Evolutionary conservation across 1,284 basidiomycete genomes (phyloP), one percentile per base, ranked within the genome.

Genomic region (Apiotrichum porosum): DNA sequence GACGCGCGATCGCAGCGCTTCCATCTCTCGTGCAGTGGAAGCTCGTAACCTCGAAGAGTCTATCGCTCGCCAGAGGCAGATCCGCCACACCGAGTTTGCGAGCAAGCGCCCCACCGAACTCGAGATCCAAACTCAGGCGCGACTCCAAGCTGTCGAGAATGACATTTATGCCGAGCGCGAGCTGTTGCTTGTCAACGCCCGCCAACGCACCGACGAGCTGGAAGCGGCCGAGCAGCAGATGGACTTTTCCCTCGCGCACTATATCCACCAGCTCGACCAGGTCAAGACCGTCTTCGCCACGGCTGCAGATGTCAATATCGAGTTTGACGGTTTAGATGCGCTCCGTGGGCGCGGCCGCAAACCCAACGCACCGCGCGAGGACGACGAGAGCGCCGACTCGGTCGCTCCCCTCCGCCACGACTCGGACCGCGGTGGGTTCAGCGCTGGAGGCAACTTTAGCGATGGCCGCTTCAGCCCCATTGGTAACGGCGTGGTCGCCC

Each of bases 251-350:
- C 51, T 71, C 21, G 21, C 48, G 8, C 63, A 65, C 37, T 68
- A 58, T 43, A 28, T 65, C 3, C 31, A 33, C 1, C 62, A 67
- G 43, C 53, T 67, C 15, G 67, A 63, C 38, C 62, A 61, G 19
- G 38, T 65, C 3, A n/a, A 42, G 23, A 37, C 51, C 4, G 56
- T 60, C 12, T 56, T 63, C 28, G 40, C 42, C 34, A 53, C 61
- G 9, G 47, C 59, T 10, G 57, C 60, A 2, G 64, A 63, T 15
- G 49, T 69, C n/a, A 60, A 65, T 4, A 32, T 58, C 17, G 21
- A 47, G 19, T 68, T 58, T 46, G 44, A 56, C 4, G 34, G 44
- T 13, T 48, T 65, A 9, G 57, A 57, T n/a, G 23, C 14, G 14
- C 44, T 54, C 6, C 35, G 37, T 8, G n/a, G n/a, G n/a, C 34